A percentile compares a stretch with the other conserved stretches of the same genome.
phyloP scores from a whole-genome alignment of 169 alveolate species.

The Plasmodium malariae region DNA sequence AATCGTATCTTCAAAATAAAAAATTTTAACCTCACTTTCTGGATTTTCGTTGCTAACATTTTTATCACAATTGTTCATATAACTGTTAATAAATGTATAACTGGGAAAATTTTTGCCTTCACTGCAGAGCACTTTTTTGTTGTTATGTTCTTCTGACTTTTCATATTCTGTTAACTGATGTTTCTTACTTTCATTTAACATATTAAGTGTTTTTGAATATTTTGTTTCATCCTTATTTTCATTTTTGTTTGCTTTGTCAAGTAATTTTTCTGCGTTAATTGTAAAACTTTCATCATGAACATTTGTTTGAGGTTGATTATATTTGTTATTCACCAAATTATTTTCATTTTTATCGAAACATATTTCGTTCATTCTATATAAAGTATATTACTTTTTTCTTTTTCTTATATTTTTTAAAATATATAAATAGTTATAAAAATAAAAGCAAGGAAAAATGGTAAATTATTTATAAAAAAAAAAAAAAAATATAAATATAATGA shows the following conservation, averaged over 20 bases:
- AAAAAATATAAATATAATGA: neutral
- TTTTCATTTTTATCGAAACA: slow-evolving; percentile 44
- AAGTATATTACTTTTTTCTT: neutral
- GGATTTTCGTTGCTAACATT: neutral
- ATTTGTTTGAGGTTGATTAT: slow-evolving; percentile 4
- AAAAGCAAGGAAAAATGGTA: neutral
- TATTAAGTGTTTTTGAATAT: neutral
- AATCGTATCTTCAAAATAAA: neutral
- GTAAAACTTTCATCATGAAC: neutral
- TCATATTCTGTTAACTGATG: slow-evolving; percentile 2
- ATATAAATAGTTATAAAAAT: neutral
- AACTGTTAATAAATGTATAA: neutral
- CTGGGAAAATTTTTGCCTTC: neutral
- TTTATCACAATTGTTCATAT: neutral
- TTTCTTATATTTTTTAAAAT: slow-evolving; percentile 1
- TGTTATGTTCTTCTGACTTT: neutral
- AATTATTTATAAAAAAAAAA: neutral
- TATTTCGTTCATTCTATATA: slow-evolving; percentile 52
- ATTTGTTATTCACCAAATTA: slow-evolving; percentile 24
- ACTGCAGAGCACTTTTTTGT: neutral
- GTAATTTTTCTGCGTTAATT: slow-evolving; percentile 15
- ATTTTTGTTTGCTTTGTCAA: neutral
- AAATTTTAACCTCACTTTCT: neutral
- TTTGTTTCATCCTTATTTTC: neutral
- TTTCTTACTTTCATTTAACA: slow-evolving; percentile 19